Conservation (phyloP, 1,139 yeast species). For the Lodderomyces orthopsilosis region DNA sequence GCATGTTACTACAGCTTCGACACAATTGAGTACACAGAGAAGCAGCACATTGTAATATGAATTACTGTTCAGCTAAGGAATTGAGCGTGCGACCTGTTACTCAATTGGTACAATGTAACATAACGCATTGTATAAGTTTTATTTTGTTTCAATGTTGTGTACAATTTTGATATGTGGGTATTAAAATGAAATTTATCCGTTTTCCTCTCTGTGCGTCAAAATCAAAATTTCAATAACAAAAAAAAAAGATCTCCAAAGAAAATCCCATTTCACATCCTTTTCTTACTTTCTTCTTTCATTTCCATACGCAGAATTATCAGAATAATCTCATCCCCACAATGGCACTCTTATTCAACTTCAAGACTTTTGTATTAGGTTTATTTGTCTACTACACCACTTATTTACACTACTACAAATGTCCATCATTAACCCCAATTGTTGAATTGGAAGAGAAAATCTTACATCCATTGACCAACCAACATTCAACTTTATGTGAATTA, state of each 20-base stretch:
- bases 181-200: neutral
- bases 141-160: no score
- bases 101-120: no score
- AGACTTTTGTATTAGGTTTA: slow-evolving; percentile 13
- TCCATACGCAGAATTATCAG: neutral
- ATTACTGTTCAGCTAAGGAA: no score
- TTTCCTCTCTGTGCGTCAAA: no score
- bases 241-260: neutral
- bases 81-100: no score
- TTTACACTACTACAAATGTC: slow-evolving; percentile 43
- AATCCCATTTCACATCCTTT: neutral
- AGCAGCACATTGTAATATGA: no score
- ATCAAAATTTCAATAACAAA: neutral
- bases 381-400: slow-evolving; percentile 36
- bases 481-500: slow-evolving; percentile 30
- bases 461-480: slow-evolving; percentile 40
- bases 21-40: no score
- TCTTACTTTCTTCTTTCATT: neutral
- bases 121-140: no score
- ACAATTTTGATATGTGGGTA: no score
- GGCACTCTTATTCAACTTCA: slow-evolving; percentile 2
- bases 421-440: slow-evolving; percentile 30
- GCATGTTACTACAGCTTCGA: neutral
- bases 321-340: neutral
- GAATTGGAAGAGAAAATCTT: slow-evolving; percentile 28